Percentiles rank a stretch among this genome's conserved stretches.
Conservation (phyloP, 768 basidiomycete species). For the Suillus spraguei region DNA sequence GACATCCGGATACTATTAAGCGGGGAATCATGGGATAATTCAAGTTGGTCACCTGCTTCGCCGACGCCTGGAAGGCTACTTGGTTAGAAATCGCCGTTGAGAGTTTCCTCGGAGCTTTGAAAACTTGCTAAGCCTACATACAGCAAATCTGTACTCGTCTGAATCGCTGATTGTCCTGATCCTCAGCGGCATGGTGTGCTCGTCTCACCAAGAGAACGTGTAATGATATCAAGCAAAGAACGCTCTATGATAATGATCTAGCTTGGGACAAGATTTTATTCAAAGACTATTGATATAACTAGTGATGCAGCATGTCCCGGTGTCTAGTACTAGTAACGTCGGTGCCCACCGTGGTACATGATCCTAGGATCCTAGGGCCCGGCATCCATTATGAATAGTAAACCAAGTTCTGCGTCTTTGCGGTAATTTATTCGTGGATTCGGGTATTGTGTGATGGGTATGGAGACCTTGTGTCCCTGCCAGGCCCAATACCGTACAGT, state of each 20-base stretch:
- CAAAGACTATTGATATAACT: not conserved
- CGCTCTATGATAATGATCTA: not conserved
- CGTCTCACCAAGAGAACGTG: not conserved
- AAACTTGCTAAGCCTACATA: not conserved
- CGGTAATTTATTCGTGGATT: not conserved
- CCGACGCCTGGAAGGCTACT: not conserved
- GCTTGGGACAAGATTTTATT: not conserved
- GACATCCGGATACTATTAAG: not conserved
- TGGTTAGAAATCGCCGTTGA: not conserved
- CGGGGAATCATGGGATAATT: not conserved
- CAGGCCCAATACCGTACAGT: not conserved
- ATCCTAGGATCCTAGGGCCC: not conserved
- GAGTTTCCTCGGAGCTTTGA: not conserved
- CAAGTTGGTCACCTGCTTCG: not conserved
- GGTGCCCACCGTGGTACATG: not conserved
- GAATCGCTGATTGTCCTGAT: not conserved
- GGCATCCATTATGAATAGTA: not conserved
- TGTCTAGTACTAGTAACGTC: not conserved
- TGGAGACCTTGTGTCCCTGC: not conserved
- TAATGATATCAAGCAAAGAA: not conserved
- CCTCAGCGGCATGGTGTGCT: not conserved
- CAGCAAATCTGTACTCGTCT: not conserved
- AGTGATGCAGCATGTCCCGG: not conserved
- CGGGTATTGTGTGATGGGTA: not conserved
- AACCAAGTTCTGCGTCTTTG: not conserved